Conservation (phyloP, 164 flowering plant genomes). For the Santalum album region DNA sequence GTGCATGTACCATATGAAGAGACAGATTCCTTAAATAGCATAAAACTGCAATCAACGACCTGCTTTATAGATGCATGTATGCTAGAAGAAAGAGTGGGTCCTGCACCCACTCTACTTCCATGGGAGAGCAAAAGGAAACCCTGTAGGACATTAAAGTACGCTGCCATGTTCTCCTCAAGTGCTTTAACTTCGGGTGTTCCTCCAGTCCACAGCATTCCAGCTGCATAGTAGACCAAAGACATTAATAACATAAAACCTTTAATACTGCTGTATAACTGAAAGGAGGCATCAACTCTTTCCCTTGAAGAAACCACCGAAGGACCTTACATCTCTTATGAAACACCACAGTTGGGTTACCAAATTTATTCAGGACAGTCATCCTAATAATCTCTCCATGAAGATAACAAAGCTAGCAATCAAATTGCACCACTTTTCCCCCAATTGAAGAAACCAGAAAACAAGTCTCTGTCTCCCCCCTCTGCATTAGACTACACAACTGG, state of each 20-base stretch:
- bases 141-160: slow-evolving; percentile 68
- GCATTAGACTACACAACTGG: too few species aligned
- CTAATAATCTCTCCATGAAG: too few species aligned
- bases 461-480: too few species aligned
- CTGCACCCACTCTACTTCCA: slow-evolving; percentile 79
- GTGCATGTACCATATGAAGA: slow-evolving; percentile 41
- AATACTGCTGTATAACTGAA: not conserved
- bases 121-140: slow-evolving; percentile 72
- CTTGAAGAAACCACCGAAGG: too few species aligned
- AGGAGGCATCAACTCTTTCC: too few species aligned
- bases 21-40: slow-evolving; percentile 35
- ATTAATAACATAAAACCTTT: not conserved
- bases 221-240: slow-evolving; percentile 27
- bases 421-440: too few species aligned
- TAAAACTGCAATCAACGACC: slow-evolving; percentile 67
- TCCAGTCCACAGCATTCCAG: slow-evolving; percentile 82
- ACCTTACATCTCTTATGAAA: too few species aligned
- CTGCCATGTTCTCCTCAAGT: slow-evolving; percentile 63
- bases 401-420: too few species aligned
- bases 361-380: too few species aligned
- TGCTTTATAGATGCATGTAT: slow-evolving; percentile 57
- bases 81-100: slow-evolving; percentile 65
- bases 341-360: too few species aligned
- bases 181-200: slow-evolving; percentile 39
- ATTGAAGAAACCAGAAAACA: too few species aligned